These are phyloP conservation scores for Parietaria judaica DNA, from an alignment of 306 rosid species.

Conservation along the genomic window DNA sequence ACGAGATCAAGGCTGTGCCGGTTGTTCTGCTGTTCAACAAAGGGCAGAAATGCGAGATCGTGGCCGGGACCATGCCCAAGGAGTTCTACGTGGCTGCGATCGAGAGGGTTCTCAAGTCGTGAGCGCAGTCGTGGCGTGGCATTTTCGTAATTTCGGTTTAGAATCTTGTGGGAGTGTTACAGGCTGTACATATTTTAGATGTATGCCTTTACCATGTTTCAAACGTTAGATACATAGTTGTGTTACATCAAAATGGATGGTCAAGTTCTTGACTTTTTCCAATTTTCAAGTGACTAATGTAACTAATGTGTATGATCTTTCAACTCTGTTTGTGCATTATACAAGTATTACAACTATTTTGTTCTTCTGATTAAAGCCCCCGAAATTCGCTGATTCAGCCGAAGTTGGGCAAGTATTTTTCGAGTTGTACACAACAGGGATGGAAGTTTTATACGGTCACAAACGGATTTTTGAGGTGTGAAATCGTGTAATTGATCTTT, in stretches of 20 bases:
- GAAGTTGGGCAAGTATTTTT: no score
- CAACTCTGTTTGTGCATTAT: neutral
- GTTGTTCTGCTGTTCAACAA: constrained; percentile 78
- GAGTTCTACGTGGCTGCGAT: constrained; percentile 81
- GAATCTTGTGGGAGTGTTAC: constrained; percentile 11
- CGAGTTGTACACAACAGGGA: neutral
- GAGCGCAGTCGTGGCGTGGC: constrained; percentile 7
- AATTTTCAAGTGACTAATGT: no score
- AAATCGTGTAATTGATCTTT: no score
- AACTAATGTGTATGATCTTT: neutral
- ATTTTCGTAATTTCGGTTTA: constrained; percentile 15
- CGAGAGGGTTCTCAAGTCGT: constrained; percentile 62
- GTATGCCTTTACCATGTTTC: constrained; percentile 8
- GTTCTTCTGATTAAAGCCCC: neutral
- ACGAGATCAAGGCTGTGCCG: constrained; percentile 87
- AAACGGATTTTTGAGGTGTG: no score
- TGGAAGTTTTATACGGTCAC: no score
- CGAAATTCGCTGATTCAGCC: neutral
- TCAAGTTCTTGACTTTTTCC: neutral
- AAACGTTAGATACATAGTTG: constrained; percentile 10
- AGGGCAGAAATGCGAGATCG: constrained; percentile 67
- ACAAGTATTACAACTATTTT: neutral
- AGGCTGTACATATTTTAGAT: constrained; percentile 20
- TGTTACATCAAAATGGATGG: constrained; percentile 8
- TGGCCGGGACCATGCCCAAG: constrained; percentile 93